Percentiles rank a stretch among this genome's conserved stretches.
Evolutionary conservation across 2,329 filamentous ascomycete genomes (phyloP).

Genomic region (Aspergillus uvarum): DNA sequence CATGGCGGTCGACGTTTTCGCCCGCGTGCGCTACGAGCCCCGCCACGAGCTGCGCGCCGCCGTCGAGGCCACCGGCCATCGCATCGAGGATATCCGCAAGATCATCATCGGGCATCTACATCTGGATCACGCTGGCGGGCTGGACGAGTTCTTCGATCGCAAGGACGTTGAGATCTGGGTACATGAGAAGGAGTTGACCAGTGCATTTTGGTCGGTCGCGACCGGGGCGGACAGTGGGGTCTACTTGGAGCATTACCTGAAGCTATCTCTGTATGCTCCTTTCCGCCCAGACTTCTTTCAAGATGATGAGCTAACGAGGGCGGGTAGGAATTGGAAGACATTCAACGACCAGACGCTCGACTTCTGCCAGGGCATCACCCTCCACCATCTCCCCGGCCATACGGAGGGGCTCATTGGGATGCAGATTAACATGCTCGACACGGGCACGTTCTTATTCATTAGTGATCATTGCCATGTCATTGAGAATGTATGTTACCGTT

Average conservation of each 20-base stretch:
- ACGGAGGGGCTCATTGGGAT: conserved; percentile 13
- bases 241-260: conserved; percentile 13
- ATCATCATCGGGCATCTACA: conserved; percentile 17
- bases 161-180: conserved; percentile 16
- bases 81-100: conserved; percentile 12
- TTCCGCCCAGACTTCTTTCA: no score
- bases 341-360: conserved; percentile 13
- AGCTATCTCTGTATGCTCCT: conserved; percentile 8
- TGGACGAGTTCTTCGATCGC: conserved; percentile 10
- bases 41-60: conserved; percentile 12
- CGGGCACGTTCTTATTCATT: conserved; percentile 14
- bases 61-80: conserved; percentile 12
- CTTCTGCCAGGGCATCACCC: conserved; percentile 17
- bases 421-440: conserved; percentile 15
- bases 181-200: conserved; percentile 12
- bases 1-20: conserved; percentile 9
- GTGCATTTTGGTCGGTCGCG: conserved; percentile 15
- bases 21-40: conserved; percentile 12
- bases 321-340: conserved; percentile 13
- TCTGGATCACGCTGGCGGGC: conserved; percentile 13
- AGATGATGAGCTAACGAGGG: not conserved
- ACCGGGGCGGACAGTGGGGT: conserved; percentile 14
- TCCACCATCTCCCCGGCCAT: conserved; percentile 13
- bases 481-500: conserved; percentile 9
- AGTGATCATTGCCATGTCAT: conserved; percentile 17